Evolutionary conservation across 306 rosid species (phyloP).

Genomic region (Prosopis cineraria): DNA sequence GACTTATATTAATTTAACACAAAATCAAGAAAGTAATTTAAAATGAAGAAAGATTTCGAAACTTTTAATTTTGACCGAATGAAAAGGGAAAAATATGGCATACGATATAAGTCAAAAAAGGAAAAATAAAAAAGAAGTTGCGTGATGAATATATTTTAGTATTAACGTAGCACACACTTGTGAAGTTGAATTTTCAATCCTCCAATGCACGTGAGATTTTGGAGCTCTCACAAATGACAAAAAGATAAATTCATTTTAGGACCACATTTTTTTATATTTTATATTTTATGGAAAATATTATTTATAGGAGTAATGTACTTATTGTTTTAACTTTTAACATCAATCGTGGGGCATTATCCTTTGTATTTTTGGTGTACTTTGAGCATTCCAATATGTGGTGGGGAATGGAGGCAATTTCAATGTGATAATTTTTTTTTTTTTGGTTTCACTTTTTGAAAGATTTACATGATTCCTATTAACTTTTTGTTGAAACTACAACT

Average conservation of each 20-base stretch:
- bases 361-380: background rate
- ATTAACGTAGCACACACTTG: background rate
- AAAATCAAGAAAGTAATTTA: background rate
- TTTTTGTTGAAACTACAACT: no score
- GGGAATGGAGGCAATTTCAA: background rate
- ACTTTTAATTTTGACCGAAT: background rate
- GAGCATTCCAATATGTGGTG: background rate
- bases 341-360: background rate
- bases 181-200: background rate
- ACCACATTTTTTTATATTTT: background rate
- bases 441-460: background rate
- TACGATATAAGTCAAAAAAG: no score
- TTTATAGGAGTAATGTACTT: background rate
- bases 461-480: no score
- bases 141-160: background rate
- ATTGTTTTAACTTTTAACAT: background rate
- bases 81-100: background rate
- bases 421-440: background rate
- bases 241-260: background rate
- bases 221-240: background rate
- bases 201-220: background rate
- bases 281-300: background rate
- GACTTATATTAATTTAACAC: background rate
- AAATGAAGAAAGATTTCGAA: background rate
- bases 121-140: background rate